phyloP scores from a whole-genome alignment of 1,284 basidiomycete genomes.

The Tylopilus sp. region DNA sequence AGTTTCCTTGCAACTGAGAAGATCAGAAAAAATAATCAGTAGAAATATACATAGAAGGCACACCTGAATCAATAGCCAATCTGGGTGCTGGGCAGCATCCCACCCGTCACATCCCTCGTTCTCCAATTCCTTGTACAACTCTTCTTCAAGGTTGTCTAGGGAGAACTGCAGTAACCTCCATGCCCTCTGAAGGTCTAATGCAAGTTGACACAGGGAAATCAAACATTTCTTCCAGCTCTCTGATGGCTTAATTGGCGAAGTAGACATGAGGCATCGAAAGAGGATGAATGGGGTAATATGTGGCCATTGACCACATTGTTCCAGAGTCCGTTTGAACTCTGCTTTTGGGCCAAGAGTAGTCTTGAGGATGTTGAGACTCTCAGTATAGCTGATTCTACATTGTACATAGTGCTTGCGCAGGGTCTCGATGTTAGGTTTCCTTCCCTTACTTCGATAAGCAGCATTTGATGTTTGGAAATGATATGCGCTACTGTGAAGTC shows the following conservation, averaged over 20 bases:
- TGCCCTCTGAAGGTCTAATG: conserved; percentile 36
- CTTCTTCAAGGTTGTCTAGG: conserved; percentile 19
- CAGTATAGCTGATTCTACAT: conserved; percentile 2
- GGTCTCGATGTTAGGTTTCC: conserved; percentile 2
- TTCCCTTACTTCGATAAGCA: neutral
- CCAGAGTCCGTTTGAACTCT: conserved; percentile 16
- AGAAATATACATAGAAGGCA: neutral
- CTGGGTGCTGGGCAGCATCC: conserved; percentile 23
- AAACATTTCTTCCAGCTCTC: conserved; percentile 34
- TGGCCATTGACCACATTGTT: conserved; percentile 33
- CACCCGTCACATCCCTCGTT: conserved; percentile 25
- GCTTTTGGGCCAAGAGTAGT: conserved; percentile 10
- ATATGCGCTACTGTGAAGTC: neutral
- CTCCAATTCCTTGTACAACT: conserved; percentile 38
- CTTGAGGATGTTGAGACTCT: conserved; percentile 10
- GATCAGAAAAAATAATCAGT: neutral
- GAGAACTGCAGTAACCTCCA: conserved; percentile 12
- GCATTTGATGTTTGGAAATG: neutral
- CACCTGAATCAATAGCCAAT: conserved; percentile 53
- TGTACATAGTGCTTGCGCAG: conserved; percentile 7
- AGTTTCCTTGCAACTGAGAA: conserved; percentile 44
- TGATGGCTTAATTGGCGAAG: conserved; percentile 2
- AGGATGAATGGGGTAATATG: conserved; percentile 27
- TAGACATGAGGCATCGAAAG: conserved; percentile 27
- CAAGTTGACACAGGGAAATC: conserved; percentile 11